Conservation (phyloP, 768 basidiomycete species). For the Macrocybe gigantea region DNA sequence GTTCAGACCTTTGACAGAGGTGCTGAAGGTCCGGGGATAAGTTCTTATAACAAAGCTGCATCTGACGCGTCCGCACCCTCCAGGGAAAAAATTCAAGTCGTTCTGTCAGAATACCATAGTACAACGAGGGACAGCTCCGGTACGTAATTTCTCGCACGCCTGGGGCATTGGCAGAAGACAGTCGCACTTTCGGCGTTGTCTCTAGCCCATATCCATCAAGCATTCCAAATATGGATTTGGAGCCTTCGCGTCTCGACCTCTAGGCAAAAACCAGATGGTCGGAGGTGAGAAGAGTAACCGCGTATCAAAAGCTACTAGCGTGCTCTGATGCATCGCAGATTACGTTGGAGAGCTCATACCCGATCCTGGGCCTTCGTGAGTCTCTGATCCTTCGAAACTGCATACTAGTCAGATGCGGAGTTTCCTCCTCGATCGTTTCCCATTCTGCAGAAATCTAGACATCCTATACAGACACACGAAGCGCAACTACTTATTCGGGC, state of each 20-base stretch:
- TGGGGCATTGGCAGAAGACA: background rate
- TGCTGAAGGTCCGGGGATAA: background rate
- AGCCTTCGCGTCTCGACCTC: conserved; percentile 29
- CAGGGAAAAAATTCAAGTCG: conserved; percentile 5
- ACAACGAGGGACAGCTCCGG: conserved; percentile 9
- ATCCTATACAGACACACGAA: background rate
- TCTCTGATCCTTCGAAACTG: background rate
- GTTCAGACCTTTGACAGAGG: conserved; percentile 5
- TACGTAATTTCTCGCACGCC: conserved; percentile 9
- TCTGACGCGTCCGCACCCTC: conserved; percentile 12
- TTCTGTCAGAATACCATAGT: conserved; percentile 13
- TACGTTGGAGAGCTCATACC: conserved; percentile 31
- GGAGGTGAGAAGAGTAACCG: conserved; percentile 15
- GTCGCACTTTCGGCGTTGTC: background rate
- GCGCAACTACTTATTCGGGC: conserved; percentile 7
- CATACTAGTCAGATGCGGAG: background rate
- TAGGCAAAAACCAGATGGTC: conserved; percentile 11
- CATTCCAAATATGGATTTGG: conserved; percentile 35
- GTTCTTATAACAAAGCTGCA: background rate
- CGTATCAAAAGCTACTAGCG: background rate
- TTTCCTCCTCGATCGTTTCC: background rate
- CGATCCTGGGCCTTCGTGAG: background rate
- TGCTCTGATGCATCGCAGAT: conserved; percentile 20
- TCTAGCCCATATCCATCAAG: conserved; percentile 29
- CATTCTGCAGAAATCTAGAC: conserved; percentile 3